Conservation (phyloP, 345 rosid species). For the Trapa bicornis region DNA sequence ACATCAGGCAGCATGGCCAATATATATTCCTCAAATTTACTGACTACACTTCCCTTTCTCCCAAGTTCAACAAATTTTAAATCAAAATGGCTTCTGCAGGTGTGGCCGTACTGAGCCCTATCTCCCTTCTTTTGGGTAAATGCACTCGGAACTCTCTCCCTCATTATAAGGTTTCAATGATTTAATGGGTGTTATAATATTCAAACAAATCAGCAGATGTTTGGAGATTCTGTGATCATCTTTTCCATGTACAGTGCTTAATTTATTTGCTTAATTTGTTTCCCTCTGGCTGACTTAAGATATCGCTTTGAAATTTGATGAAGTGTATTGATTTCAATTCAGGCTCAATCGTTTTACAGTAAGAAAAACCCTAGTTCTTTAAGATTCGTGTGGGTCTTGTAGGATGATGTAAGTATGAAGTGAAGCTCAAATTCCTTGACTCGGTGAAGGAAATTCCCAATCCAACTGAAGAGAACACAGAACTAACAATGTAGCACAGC, state of each 20-base stretch:
- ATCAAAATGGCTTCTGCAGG: not conserved
- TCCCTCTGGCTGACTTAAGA: too few species aligned
- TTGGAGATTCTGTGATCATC: conserved; percentile 1
- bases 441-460: not conserved
- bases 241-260: not conserved
- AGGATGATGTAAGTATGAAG: not conserved
- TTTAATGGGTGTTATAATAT: not conserved
- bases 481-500: not conserved
- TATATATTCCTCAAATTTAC: not conserved
- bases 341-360: too few species aligned
- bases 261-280: too few species aligned
- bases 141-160: not conserved
- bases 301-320: too few species aligned
- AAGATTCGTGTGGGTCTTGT: not conserved
- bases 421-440: not conserved
- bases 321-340: too few species aligned
- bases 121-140: too few species aligned
- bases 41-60: not conserved
- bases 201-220: not conserved
- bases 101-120: too few species aligned
- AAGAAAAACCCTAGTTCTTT: not conserved
- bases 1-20: too few species aligned
- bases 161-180: not conserved
- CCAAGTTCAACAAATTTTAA: not conserved
- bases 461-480: not conserved